Conservation (phyloP, 192 early-diverging fungal species). For the Coemansia sp. region DNA sequence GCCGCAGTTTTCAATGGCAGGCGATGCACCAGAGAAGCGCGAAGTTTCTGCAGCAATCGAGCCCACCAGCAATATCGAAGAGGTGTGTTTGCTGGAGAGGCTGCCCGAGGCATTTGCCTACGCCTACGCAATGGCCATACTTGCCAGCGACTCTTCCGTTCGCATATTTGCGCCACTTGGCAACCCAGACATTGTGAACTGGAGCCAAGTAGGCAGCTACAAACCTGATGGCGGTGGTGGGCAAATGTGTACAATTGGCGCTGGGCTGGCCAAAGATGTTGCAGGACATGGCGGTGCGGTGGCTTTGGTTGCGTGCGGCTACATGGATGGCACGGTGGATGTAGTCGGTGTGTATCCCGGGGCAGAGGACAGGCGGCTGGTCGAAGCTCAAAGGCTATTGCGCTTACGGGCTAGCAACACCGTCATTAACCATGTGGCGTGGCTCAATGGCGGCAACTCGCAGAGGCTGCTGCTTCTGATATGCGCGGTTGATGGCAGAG, state of each 20-base stretch:
- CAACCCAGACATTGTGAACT: constrained; percentile 19
- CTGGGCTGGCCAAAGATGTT: not conserved
- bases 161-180: constrained; percentile 18
- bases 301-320: constrained; percentile 27
- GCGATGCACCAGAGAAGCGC: constrained; percentile 3
- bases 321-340: constrained; percentile 19
- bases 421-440: constrained; percentile 12
- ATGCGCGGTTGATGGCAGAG: constrained; percentile 23
- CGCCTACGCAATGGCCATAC: constrained; percentile 7
- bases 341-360: constrained; percentile 7
- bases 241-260: constrained; percentile 24
- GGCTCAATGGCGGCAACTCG: constrained; percentile 2
- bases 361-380: not conserved
- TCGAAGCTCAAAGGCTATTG: constrained; percentile 1
- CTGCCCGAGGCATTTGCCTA: constrained; percentile 17
- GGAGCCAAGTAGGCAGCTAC: constrained; percentile 32
- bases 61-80: constrained; percentile 20
- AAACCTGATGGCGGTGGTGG: constrained; percentile 8
- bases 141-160: constrained; percentile 37
- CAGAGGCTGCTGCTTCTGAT: constrained; percentile 4
- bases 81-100: constrained; percentile 16
- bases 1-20: constrained; percentile 10
- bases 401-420: not conserved
- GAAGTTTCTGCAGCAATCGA: constrained; percentile 19
- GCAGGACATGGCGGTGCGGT: not conserved